phyloP scores from a whole-genome alignment of 2,329 filamentous ascomycete species.

The Colletotrichum filicis region DNA sequence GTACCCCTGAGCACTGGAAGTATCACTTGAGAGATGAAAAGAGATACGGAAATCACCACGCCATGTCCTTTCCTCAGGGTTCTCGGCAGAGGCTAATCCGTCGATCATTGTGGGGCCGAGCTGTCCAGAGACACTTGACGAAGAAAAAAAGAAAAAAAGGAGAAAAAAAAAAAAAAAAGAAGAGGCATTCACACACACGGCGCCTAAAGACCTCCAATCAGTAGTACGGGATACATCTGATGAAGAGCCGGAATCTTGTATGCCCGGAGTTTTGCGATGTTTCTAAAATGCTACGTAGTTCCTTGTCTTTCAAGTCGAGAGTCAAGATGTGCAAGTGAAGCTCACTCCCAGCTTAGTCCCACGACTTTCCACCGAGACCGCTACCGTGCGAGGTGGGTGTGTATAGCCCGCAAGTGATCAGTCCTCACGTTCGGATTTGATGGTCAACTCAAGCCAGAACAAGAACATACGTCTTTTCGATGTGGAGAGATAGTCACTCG shows the following conservation, averaged over 20 bases:
- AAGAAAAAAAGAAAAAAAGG: neutral
- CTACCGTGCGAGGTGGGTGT: too few relatives aligned
- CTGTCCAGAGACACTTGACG: neutral
- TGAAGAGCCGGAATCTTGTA: neutral
- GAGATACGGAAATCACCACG: too few relatives aligned
- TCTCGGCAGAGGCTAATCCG: neutral
- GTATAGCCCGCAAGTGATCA: too few relatives aligned
- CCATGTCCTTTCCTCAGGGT: neutral
- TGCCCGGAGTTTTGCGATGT: neutral
- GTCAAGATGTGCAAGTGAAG: too few relatives aligned
- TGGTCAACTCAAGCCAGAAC: too few relatives aligned
- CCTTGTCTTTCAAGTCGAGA: too few relatives aligned
- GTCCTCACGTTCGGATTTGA: too few relatives aligned
- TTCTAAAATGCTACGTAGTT: too few relatives aligned
- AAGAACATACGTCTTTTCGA: too few relatives aligned
- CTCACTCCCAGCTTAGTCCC: too few relatives aligned
- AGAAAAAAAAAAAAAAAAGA: neutral
- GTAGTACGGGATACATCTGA: neutral
- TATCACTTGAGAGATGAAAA: neutral
- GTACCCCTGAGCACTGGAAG: neutral
- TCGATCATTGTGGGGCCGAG: constrained; percentile 24
- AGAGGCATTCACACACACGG: neutral
- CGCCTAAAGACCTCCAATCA: neutral
- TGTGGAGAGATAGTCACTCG: too few relatives aligned
- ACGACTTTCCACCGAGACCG: too few relatives aligned